Percentiles rank a stretch among this genome's conserved stretches.
Conservation (phyloP, 768 basidiomycete species). For the Pilatotrama ljubarskyi region DNA sequence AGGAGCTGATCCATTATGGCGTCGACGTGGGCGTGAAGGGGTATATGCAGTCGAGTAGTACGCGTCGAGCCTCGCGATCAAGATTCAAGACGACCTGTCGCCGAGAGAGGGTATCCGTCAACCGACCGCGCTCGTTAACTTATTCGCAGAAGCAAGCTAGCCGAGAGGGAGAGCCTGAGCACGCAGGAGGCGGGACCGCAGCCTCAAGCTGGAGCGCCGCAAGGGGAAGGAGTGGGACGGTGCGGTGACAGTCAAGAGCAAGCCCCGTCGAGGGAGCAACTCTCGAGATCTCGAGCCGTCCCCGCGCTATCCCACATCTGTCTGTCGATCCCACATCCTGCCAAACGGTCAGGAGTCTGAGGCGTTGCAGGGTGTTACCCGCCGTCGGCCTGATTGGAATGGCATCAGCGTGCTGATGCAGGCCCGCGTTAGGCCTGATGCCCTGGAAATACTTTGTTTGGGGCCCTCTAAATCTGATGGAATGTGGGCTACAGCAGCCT, state of each 20-base stretch:
- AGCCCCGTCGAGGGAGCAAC: background rate
- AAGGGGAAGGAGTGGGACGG: background rate
- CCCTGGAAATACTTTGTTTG: too few relatives aligned
- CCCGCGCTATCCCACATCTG: background rate
- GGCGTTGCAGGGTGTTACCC: too few relatives aligned
- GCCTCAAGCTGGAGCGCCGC: constrained; percentile 5
- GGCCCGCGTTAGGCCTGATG: too few relatives aligned
- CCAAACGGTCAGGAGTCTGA: too few relatives aligned
- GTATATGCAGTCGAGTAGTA: constrained; percentile 3
- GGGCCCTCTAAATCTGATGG: too few relatives aligned
- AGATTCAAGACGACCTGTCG: constrained; percentile 13
- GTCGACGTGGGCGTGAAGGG: background rate
- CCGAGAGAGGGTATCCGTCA: background rate
- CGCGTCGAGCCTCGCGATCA: background rate
- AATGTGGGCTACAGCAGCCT: too few relatives aligned
- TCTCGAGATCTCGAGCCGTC: background rate
- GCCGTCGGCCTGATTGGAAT: too few relatives aligned
- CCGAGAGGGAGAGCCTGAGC: too few relatives aligned
- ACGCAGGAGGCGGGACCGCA: background rate
- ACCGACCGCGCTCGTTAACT: background rate
- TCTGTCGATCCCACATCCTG: background rate
- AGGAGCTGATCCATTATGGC: background rate
- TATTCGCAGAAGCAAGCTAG: too few relatives aligned
- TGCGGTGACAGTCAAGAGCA: constrained; percentile 2
- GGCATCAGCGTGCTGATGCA: too few relatives aligned